Evolutionary conservation across 1,284 basidiomycete genomes (phyloP).

Genomic region (Leccinum subrobustum): DNA sequence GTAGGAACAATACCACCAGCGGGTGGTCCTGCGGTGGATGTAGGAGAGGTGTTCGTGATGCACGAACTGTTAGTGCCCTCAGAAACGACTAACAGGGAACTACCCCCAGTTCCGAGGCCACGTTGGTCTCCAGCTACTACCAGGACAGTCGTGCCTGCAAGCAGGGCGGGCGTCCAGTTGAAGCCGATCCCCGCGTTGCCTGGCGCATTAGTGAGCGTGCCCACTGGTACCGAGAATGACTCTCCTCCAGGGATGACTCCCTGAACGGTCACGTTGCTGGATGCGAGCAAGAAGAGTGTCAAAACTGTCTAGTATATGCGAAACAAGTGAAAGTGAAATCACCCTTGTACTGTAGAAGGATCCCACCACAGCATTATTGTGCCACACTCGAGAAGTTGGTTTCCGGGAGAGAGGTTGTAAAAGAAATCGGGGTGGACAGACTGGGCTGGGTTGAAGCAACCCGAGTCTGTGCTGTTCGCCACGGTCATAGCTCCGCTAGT

Average conservation of each 20-base stretch:
- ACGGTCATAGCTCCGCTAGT: slow-evolving; percentile 65
- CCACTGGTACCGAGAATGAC: slow-evolving; percentile 61
- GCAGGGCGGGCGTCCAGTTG: slow-evolving; percentile 62
- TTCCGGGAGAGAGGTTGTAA: slow-evolving; percentile 46
- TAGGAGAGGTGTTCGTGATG: slow-evolving; percentile 58
- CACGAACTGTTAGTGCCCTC: slow-evolving; percentile 51
- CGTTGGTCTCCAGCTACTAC: slow-evolving; percentile 61
- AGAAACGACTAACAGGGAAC: slow-evolving; percentile 52
- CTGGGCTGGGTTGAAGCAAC: too few species aligned
- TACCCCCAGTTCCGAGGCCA: slow-evolving; percentile 69
- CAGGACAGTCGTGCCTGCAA: slow-evolving; percentile 62
- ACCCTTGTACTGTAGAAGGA: slow-evolving; percentile 53
- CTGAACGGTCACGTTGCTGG: slow-evolving; percentile 56
- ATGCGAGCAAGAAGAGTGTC: neutral
- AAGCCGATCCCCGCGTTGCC: slow-evolving; percentile 56
- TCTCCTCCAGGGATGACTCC: slow-evolving; percentile 78
- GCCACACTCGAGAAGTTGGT: slow-evolving; percentile 61
- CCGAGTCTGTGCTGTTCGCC: slow-evolving; percentile 33
- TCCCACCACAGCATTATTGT: slow-evolving; percentile 61
- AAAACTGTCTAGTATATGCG: neutral
- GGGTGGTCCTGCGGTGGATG: slow-evolving; percentile 69
- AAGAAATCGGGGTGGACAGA: too few species aligned
- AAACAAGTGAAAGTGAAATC: slow-evolving; percentile 17
- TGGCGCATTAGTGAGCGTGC: slow-evolving; percentile 39
- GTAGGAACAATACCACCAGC: slow-evolving; percentile 45